A percentile compares a stretch with the other conserved stretches of the same genome.
phyloP scores from a whole-genome alignment of 176 grass and related monocot species.

The Musa troglodytarum region DNA sequence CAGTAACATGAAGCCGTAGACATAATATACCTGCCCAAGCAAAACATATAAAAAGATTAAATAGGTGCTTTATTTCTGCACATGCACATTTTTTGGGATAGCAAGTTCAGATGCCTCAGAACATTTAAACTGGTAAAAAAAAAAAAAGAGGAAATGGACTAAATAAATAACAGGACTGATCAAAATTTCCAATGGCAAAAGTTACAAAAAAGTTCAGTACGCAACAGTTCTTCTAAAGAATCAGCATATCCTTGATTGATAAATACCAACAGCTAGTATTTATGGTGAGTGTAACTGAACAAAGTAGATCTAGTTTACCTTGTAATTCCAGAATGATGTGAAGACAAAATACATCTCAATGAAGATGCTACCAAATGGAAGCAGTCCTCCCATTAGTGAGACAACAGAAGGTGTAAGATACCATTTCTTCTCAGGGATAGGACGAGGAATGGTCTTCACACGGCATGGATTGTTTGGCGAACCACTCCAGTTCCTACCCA shows the following conservation, averaged over 20 bases:
- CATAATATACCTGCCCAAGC: slow-evolving; percentile 72
- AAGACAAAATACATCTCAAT: slow-evolving; percentile 99
- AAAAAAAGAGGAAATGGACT: neutral
- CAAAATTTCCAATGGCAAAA: neutral
- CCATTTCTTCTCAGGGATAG: slow-evolving; percentile 97
- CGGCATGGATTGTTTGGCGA: slow-evolving; percentile 85
- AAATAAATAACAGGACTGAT: neutral
- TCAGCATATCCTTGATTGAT: neutral
- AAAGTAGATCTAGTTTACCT: slow-evolving; percentile 40
- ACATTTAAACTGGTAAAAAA: neutral
- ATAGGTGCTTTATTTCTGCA: slow-evolving; percentile 16
- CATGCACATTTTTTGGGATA: neutral
- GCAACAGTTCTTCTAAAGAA: neutral
- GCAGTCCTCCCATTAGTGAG: slow-evolving; percentile 80
- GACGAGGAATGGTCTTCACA: slow-evolving; percentile 87
- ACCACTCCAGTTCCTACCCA: slow-evolving; percentile 90
- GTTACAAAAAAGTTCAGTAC: neutral
- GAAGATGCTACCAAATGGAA: slow-evolving; percentile 95
- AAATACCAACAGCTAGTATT: neutral
- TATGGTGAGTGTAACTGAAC: neutral
- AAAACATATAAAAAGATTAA: slow-evolving; percentile 13
- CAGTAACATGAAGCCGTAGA: slow-evolving; percentile 96
- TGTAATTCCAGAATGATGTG: slow-evolving; percentile 99
- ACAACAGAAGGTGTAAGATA: slow-evolving; percentile 81
- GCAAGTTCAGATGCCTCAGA: neutral